Conservation (phyloP, 2,329 filamentous ascomycete species). For the Graphilbum fragrans region DNA sequence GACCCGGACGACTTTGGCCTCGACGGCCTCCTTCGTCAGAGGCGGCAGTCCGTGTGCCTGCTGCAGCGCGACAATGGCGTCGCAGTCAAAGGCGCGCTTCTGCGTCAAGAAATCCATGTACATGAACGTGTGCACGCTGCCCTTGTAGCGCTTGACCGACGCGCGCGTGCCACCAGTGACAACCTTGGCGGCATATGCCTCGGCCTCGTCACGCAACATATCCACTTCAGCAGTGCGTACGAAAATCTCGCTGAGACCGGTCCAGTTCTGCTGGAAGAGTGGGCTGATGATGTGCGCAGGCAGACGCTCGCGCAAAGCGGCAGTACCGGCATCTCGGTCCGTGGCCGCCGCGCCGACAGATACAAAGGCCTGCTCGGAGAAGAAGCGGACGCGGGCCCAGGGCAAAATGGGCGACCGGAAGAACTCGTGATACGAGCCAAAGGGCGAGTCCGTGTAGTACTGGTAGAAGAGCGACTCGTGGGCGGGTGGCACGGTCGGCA, state of each 20-base stretch:
- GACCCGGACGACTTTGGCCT: slow-evolving; percentile 3
- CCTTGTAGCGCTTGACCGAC: slow-evolving; percentile 7
- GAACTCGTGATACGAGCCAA: slow-evolving; percentile 6
- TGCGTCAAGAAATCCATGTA: slow-evolving; percentile 1
- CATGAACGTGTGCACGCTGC: slow-evolving; percentile 7
- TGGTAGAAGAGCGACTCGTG: slow-evolving; percentile 15
- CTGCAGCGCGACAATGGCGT: slow-evolving; percentile 7
- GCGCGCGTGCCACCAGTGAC: slow-evolving; percentile 4
- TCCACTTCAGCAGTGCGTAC: slow-evolving; percentile 8
- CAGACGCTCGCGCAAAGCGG: neutral
- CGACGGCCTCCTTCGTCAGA: neutral
- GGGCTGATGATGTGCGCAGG: slow-evolving; percentile 17
- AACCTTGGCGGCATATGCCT: slow-evolving; percentile 7
- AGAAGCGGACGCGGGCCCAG: slow-evolving; percentile 27
- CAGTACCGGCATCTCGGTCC: neutral
- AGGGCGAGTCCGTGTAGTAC: slow-evolving; percentile 22
- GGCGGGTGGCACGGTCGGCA: slow-evolving; percentile 20
- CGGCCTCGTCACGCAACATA: slow-evolving; percentile 10
- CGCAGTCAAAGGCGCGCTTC: slow-evolving; percentile 6
- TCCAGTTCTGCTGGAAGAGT: slow-evolving; percentile 30
- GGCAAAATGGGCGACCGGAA: slow-evolving; percentile 28
- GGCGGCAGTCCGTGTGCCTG: slow-evolving; percentile 7
- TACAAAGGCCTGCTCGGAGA: slow-evolving; percentile 9
- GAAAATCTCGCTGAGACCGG: slow-evolving; percentile 23
- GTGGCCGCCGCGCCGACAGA: neutral